phyloP scores from a whole-genome alignment of 2,329 filamentous ascomycete genomes.

The Orbilia oligospora region DNA sequence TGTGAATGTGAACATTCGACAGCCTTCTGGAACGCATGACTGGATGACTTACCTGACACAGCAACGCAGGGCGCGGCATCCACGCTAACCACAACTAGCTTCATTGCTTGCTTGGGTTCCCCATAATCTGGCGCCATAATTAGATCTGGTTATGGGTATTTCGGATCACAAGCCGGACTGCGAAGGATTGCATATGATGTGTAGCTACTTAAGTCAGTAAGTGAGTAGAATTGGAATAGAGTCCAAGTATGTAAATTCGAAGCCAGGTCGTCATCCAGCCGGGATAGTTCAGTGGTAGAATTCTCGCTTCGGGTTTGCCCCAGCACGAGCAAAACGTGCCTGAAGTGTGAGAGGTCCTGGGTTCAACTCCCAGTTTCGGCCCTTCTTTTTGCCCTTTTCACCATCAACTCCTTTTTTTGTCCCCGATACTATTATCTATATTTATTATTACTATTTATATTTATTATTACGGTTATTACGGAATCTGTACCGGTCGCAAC shows the following conservation, averaged over 20 bases:
- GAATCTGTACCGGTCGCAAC: no score
- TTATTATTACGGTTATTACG: no score
- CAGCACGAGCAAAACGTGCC: conserved; percentile 24
- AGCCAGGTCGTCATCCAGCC: conserved; percentile 22
- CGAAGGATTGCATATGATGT: no score
- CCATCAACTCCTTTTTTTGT: conserved; percentile 17
- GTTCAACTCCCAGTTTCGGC: conserved; percentile 48
- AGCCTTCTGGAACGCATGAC: conserved; percentile 52
- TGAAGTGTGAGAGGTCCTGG: conserved; percentile 55
- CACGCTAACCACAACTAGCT: background rate
- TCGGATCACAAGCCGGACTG: conserved; percentile 1
- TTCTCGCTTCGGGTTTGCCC: conserved; percentile 54
- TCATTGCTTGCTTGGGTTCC: background rate
- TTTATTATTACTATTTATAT: no score
- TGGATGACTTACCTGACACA: background rate
- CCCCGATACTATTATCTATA: no score
- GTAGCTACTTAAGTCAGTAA: no score
- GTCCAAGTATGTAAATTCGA: background rate
- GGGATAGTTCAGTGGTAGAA: conserved; percentile 57
- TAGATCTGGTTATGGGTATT: background rate
- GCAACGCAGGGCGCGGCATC: background rate
- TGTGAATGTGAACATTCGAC: conserved; percentile 40
- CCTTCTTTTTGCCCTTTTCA: conserved; percentile 30
- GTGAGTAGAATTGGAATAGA: background rate
- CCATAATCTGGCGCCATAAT: background rate